A percentile compares a stretch with the other conserved stretches of the same genome.
Conservation (phyloP, 495 filamentous ascomycete genomes). For the Penicillium cinerascens region DNA sequence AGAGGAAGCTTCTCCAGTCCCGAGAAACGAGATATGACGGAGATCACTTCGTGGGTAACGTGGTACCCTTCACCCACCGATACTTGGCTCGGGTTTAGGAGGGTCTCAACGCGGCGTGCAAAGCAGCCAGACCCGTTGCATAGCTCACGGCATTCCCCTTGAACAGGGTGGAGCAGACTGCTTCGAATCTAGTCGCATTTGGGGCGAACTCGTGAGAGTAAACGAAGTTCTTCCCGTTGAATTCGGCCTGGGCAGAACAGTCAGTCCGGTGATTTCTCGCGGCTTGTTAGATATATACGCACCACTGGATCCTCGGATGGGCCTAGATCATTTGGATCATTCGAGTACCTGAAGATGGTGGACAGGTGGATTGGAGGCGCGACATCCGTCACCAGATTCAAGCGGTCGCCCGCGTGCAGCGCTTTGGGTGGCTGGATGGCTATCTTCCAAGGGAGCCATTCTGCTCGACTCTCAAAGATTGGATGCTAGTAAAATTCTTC, state of each 20-base stretch:
- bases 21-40: slow-evolving; percentile 62
- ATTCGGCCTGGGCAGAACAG: slow-evolving; percentile 19
- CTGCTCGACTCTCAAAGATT: neutral
- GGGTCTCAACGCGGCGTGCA: slow-evolving; percentile 74
- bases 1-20: slow-evolving; percentile 60
- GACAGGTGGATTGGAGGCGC: slow-evolving; percentile 80
- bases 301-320: slow-evolving; percentile 33
- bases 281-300: neutral
- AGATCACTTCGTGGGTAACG: slow-evolving; percentile 77
- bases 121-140: slow-evolving; percentile 72
- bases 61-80: slow-evolving; percentile 80
- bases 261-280: neutral
- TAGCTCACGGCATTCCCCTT: slow-evolving; percentile 66
- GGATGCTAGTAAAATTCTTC: neutral
- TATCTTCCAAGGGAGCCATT: slow-evolving; percentile 15
- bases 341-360: slow-evolving; percentile 74
- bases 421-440: slow-evolving; percentile 22
- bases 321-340: slow-evolving; percentile 57
- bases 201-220: slow-evolving; percentile 74
- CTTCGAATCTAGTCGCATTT: slow-evolving; percentile 75
- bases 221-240: slow-evolving; percentile 40
- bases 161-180: slow-evolving; percentile 64
- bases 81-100: slow-evolving; percentile 68
- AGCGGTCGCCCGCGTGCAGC: slow-evolving; percentile 73
- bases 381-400: slow-evolving; percentile 65